phyloP scores from a whole-genome alignment of 306 rosid species.

The Ormosia semicastrata region DNA sequence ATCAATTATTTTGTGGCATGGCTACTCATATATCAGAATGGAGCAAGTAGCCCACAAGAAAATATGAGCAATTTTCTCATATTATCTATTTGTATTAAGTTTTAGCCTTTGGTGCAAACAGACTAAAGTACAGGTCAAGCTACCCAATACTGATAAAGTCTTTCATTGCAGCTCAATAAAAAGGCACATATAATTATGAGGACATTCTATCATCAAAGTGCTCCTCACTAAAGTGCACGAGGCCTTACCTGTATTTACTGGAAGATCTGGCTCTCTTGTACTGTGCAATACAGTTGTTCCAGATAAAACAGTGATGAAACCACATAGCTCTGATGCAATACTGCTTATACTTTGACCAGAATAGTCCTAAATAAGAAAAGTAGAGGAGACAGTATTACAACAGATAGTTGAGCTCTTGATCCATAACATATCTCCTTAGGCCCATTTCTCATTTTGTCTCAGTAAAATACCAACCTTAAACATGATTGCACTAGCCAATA shows the following conservation, averaged over 20 bases:
- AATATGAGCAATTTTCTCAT: slow-evolving; percentile 20
- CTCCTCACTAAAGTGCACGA: neutral
- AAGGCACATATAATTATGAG: neutral
- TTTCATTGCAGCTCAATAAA: neutral
- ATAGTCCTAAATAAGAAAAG: slow-evolving; percentile 63
- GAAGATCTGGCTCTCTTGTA: slow-evolving; percentile 72
- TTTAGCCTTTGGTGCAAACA: slow-evolving; percentile 19
- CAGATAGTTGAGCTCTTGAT: slow-evolving; percentile 19
- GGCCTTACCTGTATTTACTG: slow-evolving; percentile 60
- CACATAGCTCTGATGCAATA: slow-evolving; percentile 85
- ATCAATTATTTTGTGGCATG: neutral
- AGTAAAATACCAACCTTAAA: slow-evolving; percentile 71
- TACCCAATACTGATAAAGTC: neutral
- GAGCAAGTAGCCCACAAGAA: slow-evolving; percentile 3
- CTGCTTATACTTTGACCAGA: slow-evolving; percentile 88
- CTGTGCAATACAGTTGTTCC: slow-evolving; percentile 83
- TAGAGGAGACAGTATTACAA: slow-evolving; percentile 14
- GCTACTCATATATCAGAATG: neutral
- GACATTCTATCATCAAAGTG: slow-evolving; percentile 11
- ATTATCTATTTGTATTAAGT: slow-evolving; percentile 8
- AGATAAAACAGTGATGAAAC: slow-evolving; percentile 83
- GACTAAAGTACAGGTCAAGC: neutral
- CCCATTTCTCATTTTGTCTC: slow-evolving; percentile 17
- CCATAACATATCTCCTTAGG: slow-evolving; percentile 1
- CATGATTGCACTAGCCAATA: slow-evolving; percentile 92